Evolutionary conservation across 768 basidiomycete genomes (phyloP), one percentile per base, ranked within the genome.

Genomic region (Cystofilobasidium macerans): DNA sequence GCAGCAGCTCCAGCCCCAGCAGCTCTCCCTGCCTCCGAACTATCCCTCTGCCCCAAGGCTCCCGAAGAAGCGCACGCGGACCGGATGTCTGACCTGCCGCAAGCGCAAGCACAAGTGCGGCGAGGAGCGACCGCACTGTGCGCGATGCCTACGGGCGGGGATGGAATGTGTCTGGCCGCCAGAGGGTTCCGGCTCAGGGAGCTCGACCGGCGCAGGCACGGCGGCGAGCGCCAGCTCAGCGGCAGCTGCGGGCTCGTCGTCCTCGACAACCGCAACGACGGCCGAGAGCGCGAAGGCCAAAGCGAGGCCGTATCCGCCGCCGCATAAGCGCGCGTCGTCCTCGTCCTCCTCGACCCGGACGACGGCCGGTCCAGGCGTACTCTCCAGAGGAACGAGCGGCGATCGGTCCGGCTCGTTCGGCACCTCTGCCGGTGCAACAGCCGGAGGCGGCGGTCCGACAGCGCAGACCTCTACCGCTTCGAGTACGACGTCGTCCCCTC

Each of bases 81-180:
- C 51, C 3, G 51, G 51, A 26, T 54, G 51, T 30, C 30, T 54
- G 4, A 54, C 51, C 28, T 54, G 51, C 18, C 51, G 51, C 28
- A 54, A 54, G 51, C 26, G 51, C 26, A 54, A 54, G 51, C 51
- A 54, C 51, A 54, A 54, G 51, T 54, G 51, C 30, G 51, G 51
- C 4, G 51, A 54, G 20, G 51, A 54, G 51, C 28, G 32, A 30
- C 51, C 51, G 6, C 5, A 28, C 28, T 54, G 51, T 16, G 51
- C 28, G 6, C 26, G 51, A 11, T 54, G 51, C 30, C 6, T 54
- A 5, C 51, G 51, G 14, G 51, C 51, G 1, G 51, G 51, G 14
- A 54, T 54, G 51, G 51, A 12, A 6, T 54, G 51, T 30, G 51
- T 54, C 51, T 54, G 51, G 51, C 51, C 51, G 2, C 13, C 45